A percentile compares a stretch with the other conserved stretches of the same genome.
These are phyloP conservation scores for Penicillium dipodomyicola DNA, from an alignment of 495 filamentous ascomycete species.

Conservation along the genomic window DNA sequence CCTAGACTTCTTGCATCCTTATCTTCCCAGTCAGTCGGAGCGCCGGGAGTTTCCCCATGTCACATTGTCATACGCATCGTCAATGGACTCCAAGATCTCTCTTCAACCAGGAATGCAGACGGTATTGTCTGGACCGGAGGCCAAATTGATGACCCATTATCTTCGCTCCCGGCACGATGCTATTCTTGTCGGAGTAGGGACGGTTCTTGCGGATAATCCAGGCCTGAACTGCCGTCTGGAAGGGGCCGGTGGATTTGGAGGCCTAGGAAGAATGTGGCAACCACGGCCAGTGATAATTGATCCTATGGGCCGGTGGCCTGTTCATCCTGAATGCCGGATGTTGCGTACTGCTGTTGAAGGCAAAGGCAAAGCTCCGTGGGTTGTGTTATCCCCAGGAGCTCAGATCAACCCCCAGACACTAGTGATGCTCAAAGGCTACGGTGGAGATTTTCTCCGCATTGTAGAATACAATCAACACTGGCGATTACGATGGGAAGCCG, in stretches of 20 bases:
- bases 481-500: conserved; percentile 58
- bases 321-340: conserved; percentile 58
- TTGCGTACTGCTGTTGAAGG: conserved; percentile 61
- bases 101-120: conserved; percentile 74
- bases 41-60: conserved; percentile 46
- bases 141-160: conserved; percentile 90
- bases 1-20: conserved; percentile 48
- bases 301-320: conserved; percentile 64
- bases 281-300: conserved; percentile 80
- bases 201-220: conserved; percentile 81
- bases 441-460: conserved; percentile 50
- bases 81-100: conserved; percentile 77
- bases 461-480: conserved; percentile 49
- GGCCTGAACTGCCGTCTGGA: conserved; percentile 74
- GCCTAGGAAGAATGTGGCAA: conserved; percentile 56
- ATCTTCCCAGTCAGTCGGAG: conserved; percentile 40
- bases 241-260: conserved; percentile 53
- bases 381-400: conserved; percentile 57
- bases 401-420: conserved; percentile 46
- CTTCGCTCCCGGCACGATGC: conserved; percentile 78
- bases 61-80: conserved; percentile 87
- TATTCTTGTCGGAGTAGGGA: conserved; percentile 81
- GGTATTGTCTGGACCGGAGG: conserved; percentile 70
- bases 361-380: conserved; percentile 68
- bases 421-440: conserved; percentile 48